phyloP scores from a whole-genome alignment of 1,284 basidiomycete species.

The Thecaphora thlaspeos region DNA sequence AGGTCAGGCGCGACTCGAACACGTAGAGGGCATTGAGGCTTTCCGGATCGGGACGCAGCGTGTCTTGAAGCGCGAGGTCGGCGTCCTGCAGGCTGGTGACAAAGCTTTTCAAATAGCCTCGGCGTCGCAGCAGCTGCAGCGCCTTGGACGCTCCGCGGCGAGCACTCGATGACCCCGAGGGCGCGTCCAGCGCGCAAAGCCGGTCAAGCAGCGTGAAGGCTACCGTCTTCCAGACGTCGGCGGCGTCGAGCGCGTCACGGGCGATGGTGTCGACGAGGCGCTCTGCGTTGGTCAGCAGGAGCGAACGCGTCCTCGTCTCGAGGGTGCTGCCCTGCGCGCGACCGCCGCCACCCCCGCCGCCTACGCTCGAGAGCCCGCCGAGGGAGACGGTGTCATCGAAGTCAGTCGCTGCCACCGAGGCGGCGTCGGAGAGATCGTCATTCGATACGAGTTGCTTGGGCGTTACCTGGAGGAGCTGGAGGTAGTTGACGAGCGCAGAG shows the following conservation, averaged over 20 bases:
- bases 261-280: conserved; percentile 75
- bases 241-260: conserved; percentile 87
- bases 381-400: conserved; percentile 36
- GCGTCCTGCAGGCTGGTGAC: conserved; percentile 79
- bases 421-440: conserved; percentile 36
- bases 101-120: conserved; percentile 80
- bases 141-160: conserved; percentile 57
- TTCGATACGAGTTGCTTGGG: conserved; percentile 14
- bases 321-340: conserved; percentile 58
- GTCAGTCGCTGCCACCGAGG: conserved; percentile 31
- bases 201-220: conserved; percentile 83
- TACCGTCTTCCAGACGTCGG: conserved; percentile 93
- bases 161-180: conserved; percentile 26
- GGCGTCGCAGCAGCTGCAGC: conserved; percentile 70
- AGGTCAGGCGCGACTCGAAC: conserved; percentile 88
- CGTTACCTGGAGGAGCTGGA: conserved; percentile 65
- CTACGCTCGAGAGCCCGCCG: conserved; percentile 27
- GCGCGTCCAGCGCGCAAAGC: conserved; percentile 61
- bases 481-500: conserved; percentile 81
- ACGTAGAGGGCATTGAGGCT: conserved; percentile 89
- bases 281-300: conserved; percentile 66
- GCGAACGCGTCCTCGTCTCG: conserved; percentile 65
- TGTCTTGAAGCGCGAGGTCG: conserved; percentile 74
- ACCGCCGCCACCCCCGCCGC: conserved; percentile 18
- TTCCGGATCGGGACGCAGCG: conserved; percentile 87